Evolutionary conservation across 768 basidiomycete species (phyloP), one percentile per base, ranked within the genome.

Genomic region (Suillus spraguei): DNA sequence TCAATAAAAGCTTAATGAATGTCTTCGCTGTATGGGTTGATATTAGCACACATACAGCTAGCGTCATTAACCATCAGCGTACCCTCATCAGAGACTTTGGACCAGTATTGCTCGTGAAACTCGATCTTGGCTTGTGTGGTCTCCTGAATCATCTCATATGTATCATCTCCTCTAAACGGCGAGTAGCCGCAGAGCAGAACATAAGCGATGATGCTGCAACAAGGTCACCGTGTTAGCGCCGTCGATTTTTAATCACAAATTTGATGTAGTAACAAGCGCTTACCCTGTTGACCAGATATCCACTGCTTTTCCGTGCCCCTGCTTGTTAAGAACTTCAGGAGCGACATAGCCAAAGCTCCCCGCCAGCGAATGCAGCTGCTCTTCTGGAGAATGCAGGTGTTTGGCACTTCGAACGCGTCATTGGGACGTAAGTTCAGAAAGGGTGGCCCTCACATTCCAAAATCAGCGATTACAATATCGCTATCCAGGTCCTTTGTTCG

Each of bases 61-160:
- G 52, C 10, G 39, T 17, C n/a, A 47, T 20, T 20, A 20, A 5
- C 7, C 6, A 5, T 16, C 41, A 16, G 71, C 78, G 39, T 49
- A 91, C 94, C 94, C 77, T 89, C 84, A 3, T 79, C 71, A 2
- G 92, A 93, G 44, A 97, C 85, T 64, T 97, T 97, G 76, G 87
- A 85, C 97, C 97, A 99, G 66, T 95, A 99, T 39, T 88, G 83
- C 35, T 95, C 92, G 67, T 98, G 97, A 73, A 99, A 99, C 67
- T 91, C 90, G 54, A 98, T 83, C 68, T 87, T 88, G 0, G 90
- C 95, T 42, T 84, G 85, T 0, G 87, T 89, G n/a, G 94, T 97
- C 75, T 99, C 95, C 36, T 85, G 83, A 59, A 91, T 81, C 42
- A 98, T 83, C 55, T 87, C 85, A 63, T 85, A 84, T 59, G 85